A percentile compares a stretch with the other conserved stretches of the same genome.
These are phyloP conservation scores for Golubevia pallescens DNA, from an alignment of 1,284 basidiomycete genomes.

Conservation along the genomic window DNA sequence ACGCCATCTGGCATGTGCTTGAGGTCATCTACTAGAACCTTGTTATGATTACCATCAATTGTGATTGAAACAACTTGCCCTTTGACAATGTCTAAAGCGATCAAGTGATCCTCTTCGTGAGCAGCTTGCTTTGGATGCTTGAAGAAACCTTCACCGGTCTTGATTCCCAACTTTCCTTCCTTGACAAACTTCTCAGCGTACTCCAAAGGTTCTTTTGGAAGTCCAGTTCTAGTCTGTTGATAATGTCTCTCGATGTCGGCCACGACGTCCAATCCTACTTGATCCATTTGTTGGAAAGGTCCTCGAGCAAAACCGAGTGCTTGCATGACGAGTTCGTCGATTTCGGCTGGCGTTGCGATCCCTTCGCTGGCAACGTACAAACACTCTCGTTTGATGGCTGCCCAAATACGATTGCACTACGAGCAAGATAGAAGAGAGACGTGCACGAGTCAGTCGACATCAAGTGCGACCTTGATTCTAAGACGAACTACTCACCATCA, in stretches of 20 bases:
- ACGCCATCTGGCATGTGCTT: conserved; percentile 5
- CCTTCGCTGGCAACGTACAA: conserved; percentile 9
- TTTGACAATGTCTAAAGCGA: conserved; percentile 7
- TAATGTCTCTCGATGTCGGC: conserved; percentile 10
- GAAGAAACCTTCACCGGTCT: conserved; percentile 9
- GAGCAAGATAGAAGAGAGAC: not conserved
- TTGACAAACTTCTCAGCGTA: conserved; percentile 3
- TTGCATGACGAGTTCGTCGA: conserved; percentile 4
- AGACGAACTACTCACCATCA: conserved; percentile 3
- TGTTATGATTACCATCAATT: conserved; percentile 1
- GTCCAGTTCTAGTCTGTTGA: conserved; percentile 3
- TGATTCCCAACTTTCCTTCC: conserved; percentile 7
- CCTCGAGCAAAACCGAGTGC: not conserved
- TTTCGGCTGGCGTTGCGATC: conserved; percentile 6
- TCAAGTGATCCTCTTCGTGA: conserved; percentile 3
- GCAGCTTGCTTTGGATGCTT: conserved; percentile 1
- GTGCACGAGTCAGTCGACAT: no score
- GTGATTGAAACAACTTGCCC: conserved; percentile 7
- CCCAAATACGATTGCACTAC: conserved; percentile 10
- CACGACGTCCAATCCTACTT: conserved; percentile 10
- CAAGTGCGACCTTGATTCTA: no score
- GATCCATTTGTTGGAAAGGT: conserved; percentile 9
- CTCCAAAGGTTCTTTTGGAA: conserved; percentile 7
- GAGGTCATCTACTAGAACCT: conserved; percentile 3
- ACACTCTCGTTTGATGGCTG: conserved; percentile 13